Conservation (phyloP, 2,329 filamentous ascomycete species). For the Aspergillus brasiliensis region DNA sequence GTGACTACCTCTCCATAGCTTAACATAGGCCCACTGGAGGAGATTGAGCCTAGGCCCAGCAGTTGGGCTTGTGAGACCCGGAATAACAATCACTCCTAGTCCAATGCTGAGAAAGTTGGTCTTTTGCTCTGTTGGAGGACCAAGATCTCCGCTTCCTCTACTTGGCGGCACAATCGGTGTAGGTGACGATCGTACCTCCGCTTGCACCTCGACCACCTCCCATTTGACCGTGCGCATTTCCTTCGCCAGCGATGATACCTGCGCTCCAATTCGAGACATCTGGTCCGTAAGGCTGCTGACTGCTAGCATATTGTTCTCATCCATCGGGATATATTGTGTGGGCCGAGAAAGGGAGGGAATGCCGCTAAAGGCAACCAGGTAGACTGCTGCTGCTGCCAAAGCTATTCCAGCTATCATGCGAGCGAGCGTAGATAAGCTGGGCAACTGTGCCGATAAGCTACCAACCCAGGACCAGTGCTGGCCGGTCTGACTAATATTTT, state of each 20-base stretch:
- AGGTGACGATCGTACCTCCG: neutral
- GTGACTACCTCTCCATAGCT: slow-evolving; percentile 1
- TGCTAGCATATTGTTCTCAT: slow-evolving; percentile 26
- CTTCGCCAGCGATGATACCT: slow-evolving; percentile 35
- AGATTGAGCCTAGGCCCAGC: slow-evolving; percentile 35
- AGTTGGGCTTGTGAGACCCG: slow-evolving; percentile 60
- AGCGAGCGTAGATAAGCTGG: slow-evolving; percentile 3
- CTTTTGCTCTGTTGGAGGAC: slow-evolving; percentile 34
- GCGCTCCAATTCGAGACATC: slow-evolving; percentile 29
- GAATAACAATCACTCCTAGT: slow-evolving; percentile 67
- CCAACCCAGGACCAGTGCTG: neutral
- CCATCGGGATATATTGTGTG: slow-evolving; percentile 21
- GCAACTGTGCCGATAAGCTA: neutral
- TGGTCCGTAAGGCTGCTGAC: slow-evolving; percentile 30
- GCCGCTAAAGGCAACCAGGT: neutral
- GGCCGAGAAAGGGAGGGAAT: slow-evolving; percentile 1
- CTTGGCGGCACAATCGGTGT: slow-evolving; percentile 18
- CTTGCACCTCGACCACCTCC: slow-evolving; percentile 21
- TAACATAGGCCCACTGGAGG: slow-evolving; percentile 22
- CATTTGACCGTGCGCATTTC: slow-evolving; percentile 30
- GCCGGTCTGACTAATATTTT: neutral
- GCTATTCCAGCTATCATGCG: slow-evolving; percentile 1
- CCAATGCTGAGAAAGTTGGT: slow-evolving; percentile 74
- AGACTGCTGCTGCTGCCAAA: neutral
- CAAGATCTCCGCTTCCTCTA: slow-evolving; percentile 16